Base-by-base conservation (phyloP, 352 stramenopile genomes). In the Pythium sukuiense region DNA sequence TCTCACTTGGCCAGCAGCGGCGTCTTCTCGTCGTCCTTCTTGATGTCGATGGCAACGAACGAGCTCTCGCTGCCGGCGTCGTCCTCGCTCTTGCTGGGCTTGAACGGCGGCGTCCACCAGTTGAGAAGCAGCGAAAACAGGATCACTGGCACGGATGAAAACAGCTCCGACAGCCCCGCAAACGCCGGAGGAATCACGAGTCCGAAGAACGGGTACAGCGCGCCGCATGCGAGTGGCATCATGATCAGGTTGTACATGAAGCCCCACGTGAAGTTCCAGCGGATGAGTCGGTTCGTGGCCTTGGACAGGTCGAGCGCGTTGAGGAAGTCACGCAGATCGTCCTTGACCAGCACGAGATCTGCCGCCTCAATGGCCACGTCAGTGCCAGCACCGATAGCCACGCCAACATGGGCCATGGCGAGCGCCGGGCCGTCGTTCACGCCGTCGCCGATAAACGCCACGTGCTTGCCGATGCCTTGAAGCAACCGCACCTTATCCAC, bases 61-160 rank as follows among this genome's bases (percentile, higher is more conserved):
- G 61, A 59, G 11, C 59, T 53, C 29, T 65, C 53, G 43, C 53
- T 57, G 37, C 2, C 62, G 45, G 18, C 33, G 32, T 61, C 55
- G 14, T 49, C 55, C 35, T 63, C 39, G 30, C 57, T 66, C 26
- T 12, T 73, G 62, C 53, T 64, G 72, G 61, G 57, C 48, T 62
- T 37, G 59, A 81, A 85, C 9, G 79, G 79, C 2, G 81, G 83
- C 11, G 67, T 77, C 81, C 84, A 93, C 33, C 77, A 59, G 59
- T 87, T 87, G 52, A 93, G 80, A 52, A 91, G 60, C 30, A 91
- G 72, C 43, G 81, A 91, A 62, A 91, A 91, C 13, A 90, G 66
- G 20, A 93, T 85, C 58, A 93, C 85, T 1, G 85, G 84, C n/a
- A 93, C 83, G 6, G 83, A 90, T 45, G 80, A 90, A 8, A 92